Evolutionary conservation across 176 grass and related monocot genomes (phyloP).

Genomic region (Ananas comosus): DNA sequence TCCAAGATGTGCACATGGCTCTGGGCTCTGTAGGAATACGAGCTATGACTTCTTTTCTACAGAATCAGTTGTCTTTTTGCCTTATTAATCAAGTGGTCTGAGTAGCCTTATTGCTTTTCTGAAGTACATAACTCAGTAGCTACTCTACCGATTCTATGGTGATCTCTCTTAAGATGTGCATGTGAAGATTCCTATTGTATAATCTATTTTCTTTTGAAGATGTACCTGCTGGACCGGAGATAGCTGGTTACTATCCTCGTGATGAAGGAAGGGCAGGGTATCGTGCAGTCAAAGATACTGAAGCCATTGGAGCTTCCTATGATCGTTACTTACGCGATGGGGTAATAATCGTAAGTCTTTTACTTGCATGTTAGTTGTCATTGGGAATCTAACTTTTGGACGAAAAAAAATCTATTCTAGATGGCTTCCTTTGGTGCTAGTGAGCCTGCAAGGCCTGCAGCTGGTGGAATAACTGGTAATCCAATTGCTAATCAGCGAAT

Average conservation of each 20-base stretch:
- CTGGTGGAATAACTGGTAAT: slow-evolving; percentile 57
- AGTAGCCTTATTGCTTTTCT: neutral
- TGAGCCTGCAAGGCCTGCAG: slow-evolving; percentile 47
- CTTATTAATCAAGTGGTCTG: too few relatives aligned
- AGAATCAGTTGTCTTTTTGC: too few relatives aligned
- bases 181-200: slow-evolving; percentile 14
- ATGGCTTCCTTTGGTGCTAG: slow-evolving; percentile 45
- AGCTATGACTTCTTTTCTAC: too few relatives aligned
- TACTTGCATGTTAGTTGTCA: slow-evolving; percentile 6
- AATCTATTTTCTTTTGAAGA: slow-evolving; percentile 32
- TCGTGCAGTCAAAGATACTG: slow-evolving; percentile 69
- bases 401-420: slow-evolving; percentile 19
- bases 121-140: neutral
- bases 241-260: slow-evolving; percentile 43
- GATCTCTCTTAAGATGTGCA: neutral
- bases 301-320: slow-evolving; percentile 65
- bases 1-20: too few relatives aligned
- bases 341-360: slow-evolving; percentile 19
- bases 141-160: neutral
- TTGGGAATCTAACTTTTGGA: slow-evolving; percentile 14
- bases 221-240: slow-evolving; percentile 36
- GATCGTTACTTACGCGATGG: slow-evolving; percentile 63
- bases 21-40: too few relatives aligned
- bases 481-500: slow-evolving; percentile 60
- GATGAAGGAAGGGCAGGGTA: slow-evolving; percentile 59